Conservation (phyloP, 371 early-diverging fungal genomes). For the Actinomucor elegans region DNA sequence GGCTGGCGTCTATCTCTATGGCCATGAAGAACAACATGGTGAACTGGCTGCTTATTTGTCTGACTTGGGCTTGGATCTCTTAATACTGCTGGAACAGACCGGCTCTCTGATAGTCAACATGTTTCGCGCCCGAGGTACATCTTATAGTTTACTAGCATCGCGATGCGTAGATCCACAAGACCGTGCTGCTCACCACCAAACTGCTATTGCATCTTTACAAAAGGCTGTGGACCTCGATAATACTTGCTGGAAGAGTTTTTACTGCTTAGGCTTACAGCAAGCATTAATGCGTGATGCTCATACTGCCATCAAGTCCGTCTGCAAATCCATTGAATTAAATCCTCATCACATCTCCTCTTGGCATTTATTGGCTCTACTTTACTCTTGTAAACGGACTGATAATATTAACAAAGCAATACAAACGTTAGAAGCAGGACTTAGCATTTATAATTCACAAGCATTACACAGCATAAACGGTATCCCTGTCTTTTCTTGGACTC, state of each 20-base stretch:
- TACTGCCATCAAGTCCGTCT: constrained; percentile 59
- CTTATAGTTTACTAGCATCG: constrained; percentile 58
- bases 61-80: constrained; percentile 26
- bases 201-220: constrained; percentile 57
- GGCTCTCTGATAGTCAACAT: constrained; percentile 17
- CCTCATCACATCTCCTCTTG: constrained; percentile 70
- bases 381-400: constrained; percentile 49
- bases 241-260: constrained; percentile 55
- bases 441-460: neutral
- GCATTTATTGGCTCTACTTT: constrained; percentile 81
- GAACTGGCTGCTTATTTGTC: constrained; percentile 39
- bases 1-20: constrained; percentile 45
- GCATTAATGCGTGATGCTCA: constrained; percentile 75
- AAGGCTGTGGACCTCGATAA: constrained; percentile 49
- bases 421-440: constrained; percentile 69
- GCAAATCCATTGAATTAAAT: constrained; percentile 62
- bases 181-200: constrained; percentile 60
- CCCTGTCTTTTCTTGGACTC: constrained; percentile 23
- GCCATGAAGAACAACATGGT: constrained; percentile 42
- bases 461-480: neutral
- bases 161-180: constrained; percentile 62
- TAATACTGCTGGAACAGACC: neutral
- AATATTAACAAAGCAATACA: constrained; percentile 54
- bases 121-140: constrained; percentile 56
- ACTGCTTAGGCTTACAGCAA: constrained; percentile 73